phyloP scores from a whole-genome alignment of 2,329 filamentous ascomycete species.

The Fusarium camptoceras region DNA sequence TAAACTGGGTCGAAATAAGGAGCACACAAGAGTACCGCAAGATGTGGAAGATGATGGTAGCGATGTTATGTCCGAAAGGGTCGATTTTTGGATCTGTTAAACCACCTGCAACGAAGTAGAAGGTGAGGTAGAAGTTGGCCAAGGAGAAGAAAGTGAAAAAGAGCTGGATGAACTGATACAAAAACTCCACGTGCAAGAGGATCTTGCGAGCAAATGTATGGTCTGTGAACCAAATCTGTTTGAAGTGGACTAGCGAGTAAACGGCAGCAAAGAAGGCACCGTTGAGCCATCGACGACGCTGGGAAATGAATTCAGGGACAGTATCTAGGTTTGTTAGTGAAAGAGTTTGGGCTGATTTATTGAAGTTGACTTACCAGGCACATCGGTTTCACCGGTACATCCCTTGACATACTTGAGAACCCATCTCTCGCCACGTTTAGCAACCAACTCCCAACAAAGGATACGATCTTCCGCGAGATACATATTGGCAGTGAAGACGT shows the following conservation, averaged over 20 bases:
- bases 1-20: constrained; percentile 94
- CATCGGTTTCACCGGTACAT: constrained; percentile 97
- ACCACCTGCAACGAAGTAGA: constrained; percentile 97
- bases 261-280: constrained; percentile 98
- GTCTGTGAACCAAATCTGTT: constrained; percentile 92
- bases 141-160: constrained; percentile 98
- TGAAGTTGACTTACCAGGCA: constrained; percentile 76
- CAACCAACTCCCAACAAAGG: constrained; percentile 93
- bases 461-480: constrained; percentile 92
- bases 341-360: background rate
- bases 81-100: constrained; percentile 83
- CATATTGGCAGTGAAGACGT: constrained; percentile 98
- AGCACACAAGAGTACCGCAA: constrained; percentile 87
- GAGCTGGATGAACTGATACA: constrained; percentile 93
- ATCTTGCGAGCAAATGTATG: constrained; percentile 91
- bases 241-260: constrained; percentile 95
- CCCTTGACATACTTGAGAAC: constrained; percentile 98
- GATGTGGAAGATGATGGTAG: constrained; percentile 85
- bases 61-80: constrained; percentile 90
- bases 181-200: constrained; percentile 91
- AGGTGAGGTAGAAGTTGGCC: constrained; percentile 98
- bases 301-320: constrained; percentile 96
- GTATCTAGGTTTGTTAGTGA: constrained; percentile 68
- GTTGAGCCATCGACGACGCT: constrained; percentile 96
- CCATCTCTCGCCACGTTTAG: constrained; percentile 94